Evolutionary conservation across 306 rosid genomes (phyloP).

Genomic region (Amphicarpaea edgeworthii): DNA sequence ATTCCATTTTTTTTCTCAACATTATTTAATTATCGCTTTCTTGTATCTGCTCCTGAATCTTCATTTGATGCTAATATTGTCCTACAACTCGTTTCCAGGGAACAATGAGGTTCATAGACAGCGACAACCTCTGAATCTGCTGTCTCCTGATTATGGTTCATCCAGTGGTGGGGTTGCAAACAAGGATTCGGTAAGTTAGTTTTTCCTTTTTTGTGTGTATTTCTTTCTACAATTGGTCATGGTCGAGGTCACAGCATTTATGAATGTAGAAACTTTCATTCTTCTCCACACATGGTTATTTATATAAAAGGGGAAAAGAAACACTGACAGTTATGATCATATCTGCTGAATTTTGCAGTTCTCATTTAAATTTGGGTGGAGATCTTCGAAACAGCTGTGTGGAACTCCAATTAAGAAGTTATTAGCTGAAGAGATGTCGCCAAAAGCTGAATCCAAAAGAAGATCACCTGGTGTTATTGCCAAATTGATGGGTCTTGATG

Average conservation of each 20-base stretch:
- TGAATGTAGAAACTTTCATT: slow-evolving; percentile 22
- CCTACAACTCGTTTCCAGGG: slow-evolving; percentile 53
- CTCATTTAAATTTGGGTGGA: slow-evolving; percentile 64
- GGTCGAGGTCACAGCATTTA: background rate
- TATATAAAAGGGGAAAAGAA: slow-evolving; percentile 14
- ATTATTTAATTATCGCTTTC: slow-evolving; percentile 20
- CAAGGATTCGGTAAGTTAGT: slow-evolving; percentile 67
- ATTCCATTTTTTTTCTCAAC: slow-evolving; percentile 15
- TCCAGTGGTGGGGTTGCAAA: slow-evolving; percentile 58
- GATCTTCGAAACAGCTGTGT: slow-evolving; percentile 61
- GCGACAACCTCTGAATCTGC: slow-evolving; percentile 47
- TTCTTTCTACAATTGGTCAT: background rate
- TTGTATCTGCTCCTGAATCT: slow-evolving; percentile 37
- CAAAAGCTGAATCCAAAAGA: slow-evolving; percentile 66
- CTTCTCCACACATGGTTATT: slow-evolving; percentile 5
- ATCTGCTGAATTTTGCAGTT: slow-evolving; percentile 61
- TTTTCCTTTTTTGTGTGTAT: slow-evolving; percentile 40
- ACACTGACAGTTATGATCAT: slow-evolving; percentile 30
- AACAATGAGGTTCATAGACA: slow-evolving; percentile 57
- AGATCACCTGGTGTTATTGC: slow-evolving; percentile 84
- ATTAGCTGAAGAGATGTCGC: slow-evolving; percentile 79
- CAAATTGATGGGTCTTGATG: slow-evolving; percentile 98
- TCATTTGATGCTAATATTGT: slow-evolving; percentile 44
- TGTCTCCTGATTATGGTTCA: slow-evolving; percentile 66
- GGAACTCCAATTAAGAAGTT: slow-evolving; percentile 83